phyloP scores from a whole-genome alignment of 2,329 filamentous ascomycete genomes.

The Sporothrix sp. region DNA sequence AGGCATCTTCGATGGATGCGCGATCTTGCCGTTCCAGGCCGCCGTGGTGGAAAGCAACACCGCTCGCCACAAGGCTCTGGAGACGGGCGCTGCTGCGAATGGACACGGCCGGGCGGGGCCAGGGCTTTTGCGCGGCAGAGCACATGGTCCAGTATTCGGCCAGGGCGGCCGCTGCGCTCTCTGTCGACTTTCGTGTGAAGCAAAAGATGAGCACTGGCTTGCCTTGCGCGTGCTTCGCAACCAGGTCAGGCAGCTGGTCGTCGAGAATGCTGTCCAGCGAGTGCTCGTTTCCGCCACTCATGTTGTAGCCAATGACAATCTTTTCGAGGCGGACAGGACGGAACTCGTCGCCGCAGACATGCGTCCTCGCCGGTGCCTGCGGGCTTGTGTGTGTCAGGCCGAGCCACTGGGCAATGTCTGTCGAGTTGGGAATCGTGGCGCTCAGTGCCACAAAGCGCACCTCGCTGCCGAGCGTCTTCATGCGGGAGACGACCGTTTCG shows the following conservation, averaged over 20 bases:
- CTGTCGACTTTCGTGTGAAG: constrained; percentile 62
- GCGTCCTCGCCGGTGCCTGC: constrained; percentile 52
- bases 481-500: constrained; percentile 75
- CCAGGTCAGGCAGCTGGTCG: constrained; percentile 53
- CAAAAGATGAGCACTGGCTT: constrained; percentile 83
- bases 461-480: constrained; percentile 69
- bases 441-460: constrained; percentile 74
- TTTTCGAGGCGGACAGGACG: constrained; percentile 69
- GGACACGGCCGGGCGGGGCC: constrained; percentile 47
- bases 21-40: constrained; percentile 59
- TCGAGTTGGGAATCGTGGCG: constrained; percentile 73
- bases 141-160: constrained; percentile 54
- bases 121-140: constrained; percentile 43
- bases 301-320: constrained; percentile 63
- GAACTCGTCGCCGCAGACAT: constrained; percentile 70
- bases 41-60: constrained; percentile 76
- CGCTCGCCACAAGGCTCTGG: constrained; percentile 37
- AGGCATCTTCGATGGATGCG: constrained; percentile 55
- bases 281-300: constrained; percentile 54
- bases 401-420: constrained; percentile 72
- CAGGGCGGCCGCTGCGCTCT: constrained; percentile 56
- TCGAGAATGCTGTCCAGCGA: constrained; percentile 64
- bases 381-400: constrained; percentile 53
- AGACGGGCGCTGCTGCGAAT: constrained; percentile 49
- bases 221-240: constrained; percentile 53